phyloP scores from a whole-genome alignment of 2,329 filamentous ascomycete genomes.

The Phialophora macrospora region DNA sequence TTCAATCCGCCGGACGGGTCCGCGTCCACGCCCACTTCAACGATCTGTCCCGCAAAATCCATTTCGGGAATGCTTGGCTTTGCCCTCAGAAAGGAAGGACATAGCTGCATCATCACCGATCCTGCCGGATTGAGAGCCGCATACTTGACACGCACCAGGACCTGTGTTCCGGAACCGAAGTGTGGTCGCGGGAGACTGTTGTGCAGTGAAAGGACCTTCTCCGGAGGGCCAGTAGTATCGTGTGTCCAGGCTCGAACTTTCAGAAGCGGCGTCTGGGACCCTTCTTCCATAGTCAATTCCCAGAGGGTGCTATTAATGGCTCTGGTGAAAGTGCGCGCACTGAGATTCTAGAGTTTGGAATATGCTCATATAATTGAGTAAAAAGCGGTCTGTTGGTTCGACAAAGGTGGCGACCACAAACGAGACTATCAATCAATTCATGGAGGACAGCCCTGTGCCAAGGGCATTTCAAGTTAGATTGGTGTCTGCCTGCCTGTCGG shows the following conservation, averaged over 20 bases:
- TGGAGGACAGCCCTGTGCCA: background rate
- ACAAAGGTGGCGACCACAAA: background rate
- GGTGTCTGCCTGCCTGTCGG: background rate
- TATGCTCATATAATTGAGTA: no score
- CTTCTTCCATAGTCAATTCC: background rate
- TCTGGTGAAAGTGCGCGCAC: background rate
- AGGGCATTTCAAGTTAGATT: background rate
- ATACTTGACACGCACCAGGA: slow-evolving; percentile 5
- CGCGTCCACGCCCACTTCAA: background rate
- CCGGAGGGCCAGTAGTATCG: background rate
- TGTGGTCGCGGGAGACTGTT: slow-evolving; percentile 1
- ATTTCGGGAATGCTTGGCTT: slow-evolving; percentile 20
- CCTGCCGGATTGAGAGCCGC: slow-evolving; percentile 16
- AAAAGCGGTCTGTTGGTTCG: background rate
- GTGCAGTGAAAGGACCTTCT: slow-evolving; percentile 2
- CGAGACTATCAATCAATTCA: background rate
- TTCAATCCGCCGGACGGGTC: background rate
- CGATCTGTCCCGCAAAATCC: slow-evolving; percentile 17
- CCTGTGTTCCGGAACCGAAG: background rate
- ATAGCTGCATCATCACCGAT: slow-evolving; percentile 18
- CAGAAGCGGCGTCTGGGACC: background rate
- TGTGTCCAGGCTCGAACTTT: slow-evolving; percentile 11
- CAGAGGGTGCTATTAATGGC: background rate
- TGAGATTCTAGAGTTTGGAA: background rate
- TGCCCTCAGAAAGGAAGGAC: slow-evolving; percentile 7